Base-by-base conservation (phyloP, 129 eudicot species). In the Solidago caesia region DNA sequence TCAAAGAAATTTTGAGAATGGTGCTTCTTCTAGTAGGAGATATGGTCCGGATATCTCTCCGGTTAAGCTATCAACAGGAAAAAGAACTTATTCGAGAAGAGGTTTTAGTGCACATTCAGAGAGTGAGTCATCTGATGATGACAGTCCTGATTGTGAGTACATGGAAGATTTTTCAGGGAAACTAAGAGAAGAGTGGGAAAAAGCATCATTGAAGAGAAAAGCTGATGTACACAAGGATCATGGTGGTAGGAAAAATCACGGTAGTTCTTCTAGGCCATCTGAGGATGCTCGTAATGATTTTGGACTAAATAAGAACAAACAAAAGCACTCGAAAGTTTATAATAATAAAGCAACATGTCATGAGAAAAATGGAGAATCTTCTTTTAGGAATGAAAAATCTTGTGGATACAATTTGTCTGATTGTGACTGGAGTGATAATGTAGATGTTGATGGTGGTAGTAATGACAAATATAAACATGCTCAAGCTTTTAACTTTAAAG, bases 151-250 rank as follows among this genome's bases (percentile, higher is more conserved):
- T 72, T 85, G 91, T 83, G 98, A 86, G 51, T 59, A 83, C 29
- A 84, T 91, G 88, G 98, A 86, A 73, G 91, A 80, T 78, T 72
- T 77, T 65, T 74, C 80, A 13, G 96, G 91, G 29, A 67, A 77
- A 57, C 43, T 93, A 72, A 74, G 79, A 62, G 88, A 90, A 67
- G 84, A 86, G 55, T 93, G 98, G 98, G 96, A 93, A 88, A 84
- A 74, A 61, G 98, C 98, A 52, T 82, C 75, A n/a, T n/a, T 68
- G 58, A 88, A 75, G 80, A 83, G 91, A 78, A 88, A 70, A 82
- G 76, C 41, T 16, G 84, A 68, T 73, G 45, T 46, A 44, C 79
- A 64, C 14, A 79, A 70, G 76, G 74, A 59, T 77, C 66, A 51
- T 55, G 46, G 75, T 47, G 8, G 59, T 53, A 53, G 59, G 59